Percentiles rank a stretch among this genome's conserved stretches.
phyloP scores from a whole-genome alignment of 2,329 filamentous ascomycete species.

The Diaporthe humulicola region DNA sequence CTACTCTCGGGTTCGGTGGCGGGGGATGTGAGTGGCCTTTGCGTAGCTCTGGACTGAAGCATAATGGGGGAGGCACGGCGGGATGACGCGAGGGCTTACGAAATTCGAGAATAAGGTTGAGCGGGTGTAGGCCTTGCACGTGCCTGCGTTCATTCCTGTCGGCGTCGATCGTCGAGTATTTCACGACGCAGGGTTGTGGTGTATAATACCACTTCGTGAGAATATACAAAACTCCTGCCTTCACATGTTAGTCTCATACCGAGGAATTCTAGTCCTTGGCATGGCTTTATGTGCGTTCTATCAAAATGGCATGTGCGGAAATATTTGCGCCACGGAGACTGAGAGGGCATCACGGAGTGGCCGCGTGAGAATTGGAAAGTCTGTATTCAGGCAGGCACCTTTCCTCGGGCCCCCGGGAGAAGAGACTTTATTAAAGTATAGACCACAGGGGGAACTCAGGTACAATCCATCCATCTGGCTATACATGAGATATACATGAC shows the following conservation, averaged over 20 bases:
- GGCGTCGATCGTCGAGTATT: background rate
- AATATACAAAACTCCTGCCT: background rate
- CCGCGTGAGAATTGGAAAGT: background rate
- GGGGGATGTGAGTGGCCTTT: background rate
- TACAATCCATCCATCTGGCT: background rate
- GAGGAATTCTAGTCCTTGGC: no score
- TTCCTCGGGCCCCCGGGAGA: background rate
- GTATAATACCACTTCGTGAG: background rate
- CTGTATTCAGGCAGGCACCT: background rate
- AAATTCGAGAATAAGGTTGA: background rate
- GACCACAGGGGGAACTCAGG: background rate
- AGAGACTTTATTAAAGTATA: background rate
- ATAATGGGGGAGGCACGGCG: background rate
- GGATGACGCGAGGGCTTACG: constrained; percentile 8
- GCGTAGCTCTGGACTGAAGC: background rate
- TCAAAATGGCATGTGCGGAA: background rate
- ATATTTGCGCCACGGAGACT: no score
- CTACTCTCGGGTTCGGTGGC: background rate
- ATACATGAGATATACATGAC: background rate
- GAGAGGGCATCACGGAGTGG: background rate
- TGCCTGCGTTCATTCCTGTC: background rate
- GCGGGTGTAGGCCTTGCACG: background rate
- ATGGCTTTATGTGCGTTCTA: background rate
- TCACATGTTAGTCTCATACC: background rate
- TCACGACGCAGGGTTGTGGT: background rate